phyloP scores from a whole-genome alignment of 75 land plant species.

The Picea sitchensis region DNA sequence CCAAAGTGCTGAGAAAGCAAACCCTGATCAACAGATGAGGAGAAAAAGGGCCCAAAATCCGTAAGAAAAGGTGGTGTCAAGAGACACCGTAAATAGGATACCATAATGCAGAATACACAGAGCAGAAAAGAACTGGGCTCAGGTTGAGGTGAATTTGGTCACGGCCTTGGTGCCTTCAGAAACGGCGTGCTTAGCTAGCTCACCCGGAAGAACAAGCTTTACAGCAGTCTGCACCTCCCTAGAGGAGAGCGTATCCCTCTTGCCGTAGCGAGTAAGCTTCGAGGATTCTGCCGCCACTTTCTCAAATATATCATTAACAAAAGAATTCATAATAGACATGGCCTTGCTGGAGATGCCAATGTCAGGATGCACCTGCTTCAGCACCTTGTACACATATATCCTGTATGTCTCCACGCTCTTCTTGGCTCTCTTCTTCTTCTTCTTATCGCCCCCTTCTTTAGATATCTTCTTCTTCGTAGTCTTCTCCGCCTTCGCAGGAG shows the following conservation, averaged over 20 bases:
- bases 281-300: slow-evolving; percentile 61
- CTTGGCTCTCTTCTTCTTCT: slow-evolving; percentile 31
- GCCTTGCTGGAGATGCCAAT: slow-evolving; percentile 56
- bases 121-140: background rate
- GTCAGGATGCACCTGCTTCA: slow-evolving; percentile 7
- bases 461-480: background rate
- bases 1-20: too few relatives aligned
- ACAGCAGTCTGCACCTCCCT: slow-evolving; percentile 70
- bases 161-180: slow-evolving; percentile 70
- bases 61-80: background rate
- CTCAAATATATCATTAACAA: slow-evolving; percentile 75
- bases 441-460: too few relatives aligned
- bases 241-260: slow-evolving; percentile 48
- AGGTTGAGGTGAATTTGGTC: slow-evolving; percentile 5
- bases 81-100: background rate
- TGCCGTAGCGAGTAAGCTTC: slow-evolving; percentile 34
- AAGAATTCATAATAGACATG: slow-evolving; percentile 61
- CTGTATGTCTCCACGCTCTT: slow-evolving; percentile 32
- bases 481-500: slow-evolving; percentile 11
- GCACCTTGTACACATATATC: slow-evolving; percentile 21
- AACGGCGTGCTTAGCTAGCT: slow-evolving; percentile 66
- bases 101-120: too few relatives aligned
- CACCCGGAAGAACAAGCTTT: slow-evolving; percentile 63
- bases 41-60: too few relatives aligned
- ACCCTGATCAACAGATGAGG: too few relatives aligned